A percentile compares a stretch with the other conserved stretches of the same genome.
Evolutionary conservation across 768 basidiomycete genomes (phyloP).

Genomic region (Strobilomyces echinocephalus): DNA sequence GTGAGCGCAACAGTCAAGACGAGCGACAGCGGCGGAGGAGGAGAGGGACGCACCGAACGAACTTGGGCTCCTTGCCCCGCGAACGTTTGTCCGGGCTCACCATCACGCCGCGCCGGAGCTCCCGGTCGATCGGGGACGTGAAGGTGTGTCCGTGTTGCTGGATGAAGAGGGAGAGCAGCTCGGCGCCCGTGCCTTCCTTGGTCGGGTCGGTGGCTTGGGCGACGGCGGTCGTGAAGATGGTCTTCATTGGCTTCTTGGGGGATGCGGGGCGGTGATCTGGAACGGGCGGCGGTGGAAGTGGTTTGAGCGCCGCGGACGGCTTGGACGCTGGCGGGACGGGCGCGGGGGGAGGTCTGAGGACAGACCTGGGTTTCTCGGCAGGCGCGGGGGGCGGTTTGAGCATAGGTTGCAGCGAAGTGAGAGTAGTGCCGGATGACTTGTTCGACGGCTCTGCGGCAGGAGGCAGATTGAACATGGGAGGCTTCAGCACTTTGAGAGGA

Average conservation of each 20-base stretch:
- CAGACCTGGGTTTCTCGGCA: too few relatives aligned
- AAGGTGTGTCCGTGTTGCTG: constrained; percentile 40
- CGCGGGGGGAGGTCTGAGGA: too few relatives aligned
- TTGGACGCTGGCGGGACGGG: too few relatives aligned
- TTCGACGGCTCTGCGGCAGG: too few relatives aligned
- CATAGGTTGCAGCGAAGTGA: too few relatives aligned
- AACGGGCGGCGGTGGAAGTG: constrained; percentile 1
- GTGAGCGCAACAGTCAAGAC: neutral
- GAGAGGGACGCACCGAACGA: constrained; percentile 39
- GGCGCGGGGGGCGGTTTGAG: too few relatives aligned
- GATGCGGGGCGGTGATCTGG: constrained; percentile 14
- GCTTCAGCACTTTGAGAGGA: too few relatives aligned
- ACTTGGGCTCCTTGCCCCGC: constrained; percentile 41
- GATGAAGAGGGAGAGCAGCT: constrained; percentile 50
- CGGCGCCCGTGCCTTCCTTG: constrained; percentile 45
- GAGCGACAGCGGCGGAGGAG: too few relatives aligned
- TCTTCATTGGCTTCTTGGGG: constrained; percentile 37
- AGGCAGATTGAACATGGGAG: too few relatives aligned
- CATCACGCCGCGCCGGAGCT: constrained; percentile 47
- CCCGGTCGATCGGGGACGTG: constrained; percentile 33
- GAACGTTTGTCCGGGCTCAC: constrained; percentile 55
- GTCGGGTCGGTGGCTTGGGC: constrained; percentile 50
- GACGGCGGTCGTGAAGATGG: constrained; percentile 50
- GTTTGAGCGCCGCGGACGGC: too few relatives aligned
- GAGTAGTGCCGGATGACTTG: too few relatives aligned